Evolutionary conservation across 2,329 filamentous ascomycete genomes (phyloP).

Genomic region (Colletotrichum magnum): DNA sequence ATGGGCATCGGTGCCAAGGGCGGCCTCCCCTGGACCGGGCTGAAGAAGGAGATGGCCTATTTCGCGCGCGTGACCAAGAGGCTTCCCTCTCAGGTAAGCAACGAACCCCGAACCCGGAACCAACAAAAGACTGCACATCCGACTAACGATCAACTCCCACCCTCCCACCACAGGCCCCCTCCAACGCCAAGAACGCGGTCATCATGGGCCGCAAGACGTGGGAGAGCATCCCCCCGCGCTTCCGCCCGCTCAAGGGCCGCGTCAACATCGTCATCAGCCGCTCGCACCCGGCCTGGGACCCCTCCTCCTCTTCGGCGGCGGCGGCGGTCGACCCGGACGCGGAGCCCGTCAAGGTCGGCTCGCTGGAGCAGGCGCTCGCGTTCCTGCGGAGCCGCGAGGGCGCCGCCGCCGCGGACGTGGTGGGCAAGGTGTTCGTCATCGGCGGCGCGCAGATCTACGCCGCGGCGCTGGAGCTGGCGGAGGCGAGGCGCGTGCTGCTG

Average conservation of each 20-base stretch:
- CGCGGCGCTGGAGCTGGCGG: constrained; percentile 72
- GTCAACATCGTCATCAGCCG: constrained; percentile 87
- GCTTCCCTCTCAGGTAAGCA: constrained; percentile 58
- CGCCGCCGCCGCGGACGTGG: constrained; percentile 50
- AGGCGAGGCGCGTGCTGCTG: constrained; percentile 75
- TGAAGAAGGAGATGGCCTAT: constrained; percentile 94
- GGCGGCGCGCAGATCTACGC: constrained; percentile 90
- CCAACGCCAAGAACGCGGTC: constrained; percentile 75
- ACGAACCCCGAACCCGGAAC: no score
- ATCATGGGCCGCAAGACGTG: constrained; percentile 99
- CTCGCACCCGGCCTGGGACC: constrained; percentile 49
- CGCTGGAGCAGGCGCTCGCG: constrained; percentile 70
- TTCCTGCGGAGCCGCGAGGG: constrained; percentile 55
- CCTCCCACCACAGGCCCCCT: constrained; percentile 45
- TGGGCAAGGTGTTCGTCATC: constrained; percentile 84
- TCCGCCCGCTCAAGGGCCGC: constrained; percentile 84
- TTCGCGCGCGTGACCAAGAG: constrained; percentile 92
- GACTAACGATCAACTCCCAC: neutral
- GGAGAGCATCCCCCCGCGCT: constrained; percentile 85
- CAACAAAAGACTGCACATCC: no score
- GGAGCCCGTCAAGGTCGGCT: constrained; percentile 70
- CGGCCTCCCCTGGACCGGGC: constrained; percentile 87
- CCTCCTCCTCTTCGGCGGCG: constrained; percentile 25
- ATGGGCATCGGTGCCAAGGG: constrained; percentile 91
- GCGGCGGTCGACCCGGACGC: constrained; percentile 46